These are phyloP conservation scores for Spiraea crenata DNA, from an alignment of 331 rosid species.

Conservation along the genomic window DNA sequence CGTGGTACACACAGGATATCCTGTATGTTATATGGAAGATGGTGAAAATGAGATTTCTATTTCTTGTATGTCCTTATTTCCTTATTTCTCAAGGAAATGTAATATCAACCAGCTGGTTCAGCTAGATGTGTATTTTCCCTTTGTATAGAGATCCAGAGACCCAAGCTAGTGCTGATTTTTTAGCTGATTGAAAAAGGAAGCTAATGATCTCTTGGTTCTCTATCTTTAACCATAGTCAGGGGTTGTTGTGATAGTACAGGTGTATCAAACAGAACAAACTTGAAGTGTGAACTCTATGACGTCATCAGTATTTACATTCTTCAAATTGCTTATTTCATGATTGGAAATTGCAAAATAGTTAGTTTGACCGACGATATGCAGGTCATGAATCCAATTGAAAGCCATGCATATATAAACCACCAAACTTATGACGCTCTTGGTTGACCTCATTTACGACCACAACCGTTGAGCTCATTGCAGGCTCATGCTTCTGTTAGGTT, in stretches of 20 bases:
- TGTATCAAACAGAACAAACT: background rate
- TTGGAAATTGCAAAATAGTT: too few relatives aligned
- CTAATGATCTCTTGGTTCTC: background rate
- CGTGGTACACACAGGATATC: constrained; percentile 12
- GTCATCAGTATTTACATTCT: too few relatives aligned
- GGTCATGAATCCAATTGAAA: too few relatives aligned
- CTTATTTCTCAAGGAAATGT: constrained; percentile 18
- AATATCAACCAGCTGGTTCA: background rate
- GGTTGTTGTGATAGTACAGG: too few relatives aligned
- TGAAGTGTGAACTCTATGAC: too few relatives aligned
- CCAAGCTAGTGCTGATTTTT: constrained; percentile 17
- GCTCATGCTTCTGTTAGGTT: too few relatives aligned
- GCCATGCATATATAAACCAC: too few relatives aligned
- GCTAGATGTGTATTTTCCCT: background rate
- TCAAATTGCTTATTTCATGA: too few relatives aligned
- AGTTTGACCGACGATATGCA: too few relatives aligned
- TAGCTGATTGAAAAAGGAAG: background rate
- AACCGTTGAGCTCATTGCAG: too few relatives aligned
- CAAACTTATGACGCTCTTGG: too few relatives aligned
- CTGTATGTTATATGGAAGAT: background rate
- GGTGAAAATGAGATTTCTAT: constrained; percentile 6
- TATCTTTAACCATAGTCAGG: background rate
- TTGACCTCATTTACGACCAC: too few relatives aligned
- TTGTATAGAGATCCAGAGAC: constrained; percentile 14
- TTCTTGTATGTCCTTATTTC: constrained; percentile 13